These are phyloP conservation scores for Pichia exigua DNA, from an alignment of 805 yeast species.

Conservation along the genomic window DNA sequence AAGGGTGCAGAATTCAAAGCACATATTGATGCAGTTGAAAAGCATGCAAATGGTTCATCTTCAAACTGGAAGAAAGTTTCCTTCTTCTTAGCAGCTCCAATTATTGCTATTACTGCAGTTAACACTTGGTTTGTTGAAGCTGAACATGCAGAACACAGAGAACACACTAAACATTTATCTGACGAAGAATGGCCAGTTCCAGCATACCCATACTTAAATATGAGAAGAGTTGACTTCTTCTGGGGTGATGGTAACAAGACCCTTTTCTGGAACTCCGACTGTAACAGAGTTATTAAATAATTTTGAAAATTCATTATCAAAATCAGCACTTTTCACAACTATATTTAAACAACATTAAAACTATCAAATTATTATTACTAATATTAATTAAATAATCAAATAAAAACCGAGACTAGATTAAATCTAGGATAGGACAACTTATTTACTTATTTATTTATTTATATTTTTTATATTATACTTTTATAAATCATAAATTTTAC, in stretches of 20 bases:
- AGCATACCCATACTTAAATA: conserved; percentile 77
- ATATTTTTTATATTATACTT: not conserved
- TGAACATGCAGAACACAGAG: conserved; percentile 87
- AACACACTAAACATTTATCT: conserved; percentile 59
- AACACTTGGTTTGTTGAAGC: conserved; percentile 77
- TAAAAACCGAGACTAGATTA: not conserved
- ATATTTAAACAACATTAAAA: not conserved
- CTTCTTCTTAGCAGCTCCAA: conserved; percentile 73
- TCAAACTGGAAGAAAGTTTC: conserved; percentile 82
- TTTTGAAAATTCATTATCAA: not conserved
- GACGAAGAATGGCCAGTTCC: conserved; percentile 92
- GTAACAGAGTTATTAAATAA: conserved; percentile 71
- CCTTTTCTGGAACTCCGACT: conserved; percentile 88
- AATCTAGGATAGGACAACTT: not conserved
- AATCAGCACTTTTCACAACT: not conserved
- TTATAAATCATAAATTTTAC: not conserved
- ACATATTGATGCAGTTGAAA: conserved; percentile 53
- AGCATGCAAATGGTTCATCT: conserved; percentile 76
- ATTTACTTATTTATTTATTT: not conserved
- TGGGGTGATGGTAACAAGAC: conserved; percentile 99
- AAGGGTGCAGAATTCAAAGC: conserved; percentile 68
- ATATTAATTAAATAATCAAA: not conserved
- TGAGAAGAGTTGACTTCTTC: conserved; percentile 82
- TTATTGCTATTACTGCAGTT: conserved; percentile 63
- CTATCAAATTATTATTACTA: not conserved